Evolutionary conservation across 352 stramenopile genomes (phyloP), one percentile per base, ranked within the genome.

Genomic region (Phytopythium oedochilum): DNA sequence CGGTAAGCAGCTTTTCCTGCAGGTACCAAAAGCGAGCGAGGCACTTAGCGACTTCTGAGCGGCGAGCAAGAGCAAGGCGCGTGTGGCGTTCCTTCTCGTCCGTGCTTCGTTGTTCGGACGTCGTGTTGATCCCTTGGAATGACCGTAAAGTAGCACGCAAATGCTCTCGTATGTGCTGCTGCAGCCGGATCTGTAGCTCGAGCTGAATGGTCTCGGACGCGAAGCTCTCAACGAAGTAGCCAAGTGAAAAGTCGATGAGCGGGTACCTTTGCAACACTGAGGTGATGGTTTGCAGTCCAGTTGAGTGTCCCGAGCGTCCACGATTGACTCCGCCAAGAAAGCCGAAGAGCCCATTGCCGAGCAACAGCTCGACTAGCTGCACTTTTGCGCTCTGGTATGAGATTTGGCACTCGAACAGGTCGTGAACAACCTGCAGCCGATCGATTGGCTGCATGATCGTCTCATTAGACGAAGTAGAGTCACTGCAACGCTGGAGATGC

Each of bases 201-300:
- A 86, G 51, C 12, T 77, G 55, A 7, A 85, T 28, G 0, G 67
- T 82, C 44, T 89, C 74, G 3, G 56, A 45, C 4, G 66, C 64
- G 31, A 80, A 86, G 38, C 76, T 86, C 42, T 87, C 75, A 39
- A 70, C 76, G 51, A 87, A 86, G 51, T 89, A 89, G 10, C 55
- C 52, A 22, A 84, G 59, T 3, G 72, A 61, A 18, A 80, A 79
- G 38, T 87, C 78, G 11, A 89, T 48, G 8, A 75, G 51, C 7
- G 76, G 65, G 1, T 71, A 63, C 17, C 40, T 56, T 31, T 71
- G 63, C 6, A 84, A 39, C 1, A 73, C 7, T 15, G 55, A 56
- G 0, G 59, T 26, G 22, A 82, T 9, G 4, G 68, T 59, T 20
- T 53, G 22, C 6, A 44, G 31, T 3, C 55, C 7, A 40, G 32